Evolutionary conservation across 2,329 filamentous ascomycete species (phyloP).

Genomic region (Diplodia sapinea): DNA sequence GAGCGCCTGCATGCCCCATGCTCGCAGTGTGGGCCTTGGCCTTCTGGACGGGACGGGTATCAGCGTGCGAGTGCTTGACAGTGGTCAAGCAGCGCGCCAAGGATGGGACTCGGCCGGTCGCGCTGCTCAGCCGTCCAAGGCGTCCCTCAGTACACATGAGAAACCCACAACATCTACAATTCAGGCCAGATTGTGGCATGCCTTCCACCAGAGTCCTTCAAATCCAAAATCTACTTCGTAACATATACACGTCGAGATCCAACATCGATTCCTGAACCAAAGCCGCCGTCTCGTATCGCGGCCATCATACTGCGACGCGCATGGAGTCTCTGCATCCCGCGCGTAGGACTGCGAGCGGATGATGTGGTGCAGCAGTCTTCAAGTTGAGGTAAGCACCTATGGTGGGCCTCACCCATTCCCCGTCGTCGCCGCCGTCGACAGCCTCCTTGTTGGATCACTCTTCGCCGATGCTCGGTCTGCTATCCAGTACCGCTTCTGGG

Average conservation of each 20-base stretch:
- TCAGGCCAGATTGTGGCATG: background rate
- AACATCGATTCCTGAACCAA: background rate
- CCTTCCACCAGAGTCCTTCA: background rate
- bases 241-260: background rate
- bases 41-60: background rate
- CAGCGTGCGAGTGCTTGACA: too few species aligned
- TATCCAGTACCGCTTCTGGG: slow-evolving; percentile 32
- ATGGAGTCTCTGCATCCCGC: slow-evolving; percentile 37
- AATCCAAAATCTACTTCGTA: background rate
- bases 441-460: slow-evolving; percentile 41
- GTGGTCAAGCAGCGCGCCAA: background rate
- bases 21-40: background rate
- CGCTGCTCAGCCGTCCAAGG: background rate
- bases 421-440: slow-evolving; percentile 7
- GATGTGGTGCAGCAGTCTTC: slow-evolving; percentile 40
- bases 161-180: background rate
- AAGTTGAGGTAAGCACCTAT: slow-evolving; percentile 38
- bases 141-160: background rate
- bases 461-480: slow-evolving; percentile 36
- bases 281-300: background rate
- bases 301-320: slow-evolving; percentile 36
- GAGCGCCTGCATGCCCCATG: background rate
- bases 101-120: background rate
- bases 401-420: slow-evolving; percentile 46
- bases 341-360: background rate